A percentile compares a stretch with the other conserved stretches of the same genome.
Conservation (phyloP, 2,329 filamentous ascomycete genomes). For the Penicillium sp. region DNA sequence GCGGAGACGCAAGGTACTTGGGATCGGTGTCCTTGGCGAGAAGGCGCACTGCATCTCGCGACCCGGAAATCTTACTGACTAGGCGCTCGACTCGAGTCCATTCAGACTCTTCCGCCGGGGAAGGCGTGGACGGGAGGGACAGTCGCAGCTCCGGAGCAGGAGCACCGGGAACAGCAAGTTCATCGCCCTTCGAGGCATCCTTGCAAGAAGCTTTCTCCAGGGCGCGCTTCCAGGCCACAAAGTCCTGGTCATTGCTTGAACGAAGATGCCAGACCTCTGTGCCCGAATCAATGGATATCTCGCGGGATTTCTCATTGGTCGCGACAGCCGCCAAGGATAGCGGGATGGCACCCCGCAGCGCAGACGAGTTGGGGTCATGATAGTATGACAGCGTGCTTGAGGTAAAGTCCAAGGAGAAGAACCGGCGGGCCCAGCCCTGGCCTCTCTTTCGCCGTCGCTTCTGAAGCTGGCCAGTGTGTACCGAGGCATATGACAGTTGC, state of each 20-base stretch:
- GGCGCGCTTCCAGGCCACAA: conserved; percentile 78
- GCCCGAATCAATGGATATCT: conserved; percentile 95
- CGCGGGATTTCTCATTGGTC: conserved; percentile 78
- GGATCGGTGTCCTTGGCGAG: conserved; percentile 79
- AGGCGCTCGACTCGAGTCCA: conserved; percentile 84
- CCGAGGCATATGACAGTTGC: conserved; percentile 40
- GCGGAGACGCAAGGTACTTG: conserved; percentile 46
- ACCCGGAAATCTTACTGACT: conserved; percentile 79
- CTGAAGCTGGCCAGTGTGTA: conserved; percentile 78
- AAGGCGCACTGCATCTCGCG: conserved; percentile 79
- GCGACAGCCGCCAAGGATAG: conserved; percentile 86
- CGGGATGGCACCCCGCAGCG: conserved; percentile 85
- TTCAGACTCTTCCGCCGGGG: conserved; percentile 64
- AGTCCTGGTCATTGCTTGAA: conserved; percentile 77
- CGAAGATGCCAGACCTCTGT: conserved; percentile 95
- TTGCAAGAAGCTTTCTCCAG: conserved; percentile 79
- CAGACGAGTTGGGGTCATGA: conserved; percentile 87
- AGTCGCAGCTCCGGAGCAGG: conserved; percentile 27
- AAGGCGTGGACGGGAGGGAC: conserved; percentile 31
- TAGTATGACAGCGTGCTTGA: conserved; percentile 96
- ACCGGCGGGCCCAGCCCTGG: conserved; percentile 86
- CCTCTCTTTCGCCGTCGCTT: conserved; percentile 91
- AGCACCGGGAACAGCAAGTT: conserved; percentile 11
- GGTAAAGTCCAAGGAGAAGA: conserved; percentile 93
- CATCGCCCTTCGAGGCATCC: conserved; percentile 30